Conservation (phyloP, 2,329 filamentous ascomycete genomes). For the Pestalotiopsis sp. region DNA sequence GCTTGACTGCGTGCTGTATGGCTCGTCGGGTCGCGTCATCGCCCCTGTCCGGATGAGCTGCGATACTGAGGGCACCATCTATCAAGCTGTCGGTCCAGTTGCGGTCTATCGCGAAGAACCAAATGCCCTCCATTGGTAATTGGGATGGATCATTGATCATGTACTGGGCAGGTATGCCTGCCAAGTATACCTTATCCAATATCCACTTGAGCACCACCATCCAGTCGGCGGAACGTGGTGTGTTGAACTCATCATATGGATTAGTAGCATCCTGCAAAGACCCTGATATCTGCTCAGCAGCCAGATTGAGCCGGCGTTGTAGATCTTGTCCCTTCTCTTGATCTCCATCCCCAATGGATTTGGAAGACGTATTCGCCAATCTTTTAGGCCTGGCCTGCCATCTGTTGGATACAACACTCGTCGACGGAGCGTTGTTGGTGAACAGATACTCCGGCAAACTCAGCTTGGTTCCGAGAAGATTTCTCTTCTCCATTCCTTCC, state of each 20-base stretch:
- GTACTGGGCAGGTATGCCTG: slow-evolving; percentile 41
- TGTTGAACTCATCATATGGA: slow-evolving; percentile 35
- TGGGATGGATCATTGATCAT: slow-evolving; percentile 39
- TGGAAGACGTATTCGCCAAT: neutral
- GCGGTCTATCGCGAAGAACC: slow-evolving; percentile 47
- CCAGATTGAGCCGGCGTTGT: neutral
- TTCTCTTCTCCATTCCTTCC: neutral
- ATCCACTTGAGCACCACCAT: slow-evolving; percentile 37
- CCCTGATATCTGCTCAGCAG: neutral
- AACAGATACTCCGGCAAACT: neutral
- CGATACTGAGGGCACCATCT: slow-evolving; percentile 45
- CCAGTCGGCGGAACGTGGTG: slow-evolving; percentile 37
- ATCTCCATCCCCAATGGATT: neutral
- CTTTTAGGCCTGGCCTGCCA: too few species aligned
- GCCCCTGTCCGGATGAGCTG: slow-evolving; percentile 34
- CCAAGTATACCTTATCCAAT: slow-evolving; percentile 38
- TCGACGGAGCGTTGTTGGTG: slow-evolving; percentile 10
- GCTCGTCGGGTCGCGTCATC: slow-evolving; percentile 29
- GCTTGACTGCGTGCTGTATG: slow-evolving; percentile 36
- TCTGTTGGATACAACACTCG: neutral
- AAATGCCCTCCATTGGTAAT: slow-evolving; percentile 38
- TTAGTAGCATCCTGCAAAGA: neutral
- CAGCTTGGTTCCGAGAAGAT: too few species aligned
- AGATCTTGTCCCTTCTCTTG: neutral
- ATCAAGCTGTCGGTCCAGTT: slow-evolving; percentile 45